Base-by-base conservation (phyloP, 2,329 filamentous ascomycete species). In the Emmonsia crescens region DNA sequence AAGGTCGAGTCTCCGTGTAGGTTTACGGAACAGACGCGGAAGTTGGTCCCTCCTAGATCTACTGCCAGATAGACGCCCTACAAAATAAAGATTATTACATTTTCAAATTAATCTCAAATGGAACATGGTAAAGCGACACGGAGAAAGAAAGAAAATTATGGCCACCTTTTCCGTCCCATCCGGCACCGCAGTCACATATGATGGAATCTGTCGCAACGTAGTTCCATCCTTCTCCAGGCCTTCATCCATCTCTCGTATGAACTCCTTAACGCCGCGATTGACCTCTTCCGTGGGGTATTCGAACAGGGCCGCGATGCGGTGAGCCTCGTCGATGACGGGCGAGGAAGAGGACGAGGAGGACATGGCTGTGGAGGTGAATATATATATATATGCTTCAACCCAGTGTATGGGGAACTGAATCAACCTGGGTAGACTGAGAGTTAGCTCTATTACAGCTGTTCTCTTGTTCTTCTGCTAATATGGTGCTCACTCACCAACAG, bases 11-110 rank as follows among this genome's bases (percentile, higher is more conserved):
- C 91, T 71, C 94, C 94, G 73, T 96, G 92, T 64, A 99, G 82
- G 68, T 89, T 84, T 71, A 99, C 89, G 51, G 93, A 96, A 79
- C 94, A 99, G 71, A 99, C 94, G 69, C 94, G 89, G 77, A 97
- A 96, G 79, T 99, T 99, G 66, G 94, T 99, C 69, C 94, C 94
- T 65, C 94, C 94, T n/a, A 99, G 83, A 72, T 99, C 94, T 66
- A 99, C 92, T 46, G 94, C 93, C 72, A 99, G 86, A 78, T 96
- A 99, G 46, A 96, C 81, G 56, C 94, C 94, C 91, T 95, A 69
- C 36, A 38, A 2, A 29, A 33, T 49, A 33, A 2, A 33, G 1
- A 52, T 0, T 33, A 29, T 46, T 12, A 42, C 46, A 58, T n/a
- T n/a, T n/a, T n/a, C n/a, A 29, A 29, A 21, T n/a, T 48, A 48